A percentile compares a stretch with the other conserved stretches of the same genome.
Evolutionary conservation across 441 rosid genomes (phyloP).

Genomic region (Raphanus hybrid): DNA sequence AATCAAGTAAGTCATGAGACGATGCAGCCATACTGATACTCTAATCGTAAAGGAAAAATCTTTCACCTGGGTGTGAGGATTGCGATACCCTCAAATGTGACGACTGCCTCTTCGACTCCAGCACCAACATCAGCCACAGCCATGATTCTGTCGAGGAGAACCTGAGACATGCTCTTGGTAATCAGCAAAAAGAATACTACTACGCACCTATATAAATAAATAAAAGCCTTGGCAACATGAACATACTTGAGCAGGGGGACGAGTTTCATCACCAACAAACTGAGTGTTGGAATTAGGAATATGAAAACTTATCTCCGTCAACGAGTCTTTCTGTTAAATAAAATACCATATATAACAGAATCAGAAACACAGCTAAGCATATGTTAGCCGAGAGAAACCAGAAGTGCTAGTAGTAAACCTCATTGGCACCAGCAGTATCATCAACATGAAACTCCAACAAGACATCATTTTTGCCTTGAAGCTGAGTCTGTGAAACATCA

Average conservation of each 20-base stretch:
- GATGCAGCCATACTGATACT: constrained; percentile 12
- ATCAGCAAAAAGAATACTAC: not conserved
- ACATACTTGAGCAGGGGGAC: constrained; percentile 84
- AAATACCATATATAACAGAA: not conserved
- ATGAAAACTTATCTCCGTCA: constrained; percentile 98
- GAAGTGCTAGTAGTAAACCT: constrained; percentile 48
- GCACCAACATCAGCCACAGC: constrained; percentile 87
- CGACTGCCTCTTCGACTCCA: constrained; percentile 91
- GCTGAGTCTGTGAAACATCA: constrained; percentile 90
- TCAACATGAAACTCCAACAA: constrained; percentile 94
- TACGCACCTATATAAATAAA: not conserved
- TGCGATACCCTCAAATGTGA: constrained; percentile 88
- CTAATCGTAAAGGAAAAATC: not conserved
- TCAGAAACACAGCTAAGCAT: not conserved
- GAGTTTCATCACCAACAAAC: constrained; percentile 91
- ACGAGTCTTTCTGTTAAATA: constrained; percentile 80
- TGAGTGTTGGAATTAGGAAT: constrained; percentile 88
- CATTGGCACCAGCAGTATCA: constrained; percentile 97
- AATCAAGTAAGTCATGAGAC: constrained; percentile 24
- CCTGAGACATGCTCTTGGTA: constrained; percentile 48
- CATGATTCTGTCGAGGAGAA: constrained; percentile 74
- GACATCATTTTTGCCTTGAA: constrained; percentile 94
- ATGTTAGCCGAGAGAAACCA: not conserved
- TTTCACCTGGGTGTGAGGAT: constrained; percentile 93
- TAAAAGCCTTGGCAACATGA: not conserved